Evolutionary conservation across 2,329 filamentous ascomycete genomes (phyloP).

Genomic region (Calonectria montana): DNA sequence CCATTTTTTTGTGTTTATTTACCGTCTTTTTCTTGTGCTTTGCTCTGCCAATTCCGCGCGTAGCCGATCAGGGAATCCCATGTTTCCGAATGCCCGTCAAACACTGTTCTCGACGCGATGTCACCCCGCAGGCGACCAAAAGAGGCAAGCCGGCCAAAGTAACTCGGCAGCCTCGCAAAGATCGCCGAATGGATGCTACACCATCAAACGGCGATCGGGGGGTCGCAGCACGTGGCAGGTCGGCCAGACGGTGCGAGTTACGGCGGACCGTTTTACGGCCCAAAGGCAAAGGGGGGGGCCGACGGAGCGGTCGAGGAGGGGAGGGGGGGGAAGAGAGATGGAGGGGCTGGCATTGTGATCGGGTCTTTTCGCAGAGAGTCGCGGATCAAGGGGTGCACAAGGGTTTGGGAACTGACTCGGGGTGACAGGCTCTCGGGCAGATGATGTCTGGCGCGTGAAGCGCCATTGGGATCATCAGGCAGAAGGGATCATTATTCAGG

Average conservation of each 20-base stretch:
- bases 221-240: not conserved
- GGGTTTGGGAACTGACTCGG: conserved; percentile 52
- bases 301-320: not conserved
- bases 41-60: not conserved
- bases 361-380: not conserved
- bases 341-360: not conserved
- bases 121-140: not conserved
- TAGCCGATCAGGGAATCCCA: not conserved
- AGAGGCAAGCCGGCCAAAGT: not conserved
- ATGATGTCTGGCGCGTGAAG: conserved; percentile 60
- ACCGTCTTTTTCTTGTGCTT: not conserved
- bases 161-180: not conserved
- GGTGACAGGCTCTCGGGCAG: conserved; percentile 50
- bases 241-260: not conserved
- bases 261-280: not conserved
- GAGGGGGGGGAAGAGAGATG: not conserved
- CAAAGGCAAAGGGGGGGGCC: not conserved
- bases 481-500: not conserved
- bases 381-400: conserved; percentile 45
- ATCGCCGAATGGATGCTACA: conserved; percentile 2
- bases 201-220: not conserved
- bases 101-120: not conserved
- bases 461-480: conserved; percentile 46
- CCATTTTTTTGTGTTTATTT: not conserved
- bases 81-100: not conserved